Evolutionary conservation across 192 early-diverging fungal species (phyloP), one percentile per base, ranked within the genome.

Genomic region (Coemansia sp.): DNA sequence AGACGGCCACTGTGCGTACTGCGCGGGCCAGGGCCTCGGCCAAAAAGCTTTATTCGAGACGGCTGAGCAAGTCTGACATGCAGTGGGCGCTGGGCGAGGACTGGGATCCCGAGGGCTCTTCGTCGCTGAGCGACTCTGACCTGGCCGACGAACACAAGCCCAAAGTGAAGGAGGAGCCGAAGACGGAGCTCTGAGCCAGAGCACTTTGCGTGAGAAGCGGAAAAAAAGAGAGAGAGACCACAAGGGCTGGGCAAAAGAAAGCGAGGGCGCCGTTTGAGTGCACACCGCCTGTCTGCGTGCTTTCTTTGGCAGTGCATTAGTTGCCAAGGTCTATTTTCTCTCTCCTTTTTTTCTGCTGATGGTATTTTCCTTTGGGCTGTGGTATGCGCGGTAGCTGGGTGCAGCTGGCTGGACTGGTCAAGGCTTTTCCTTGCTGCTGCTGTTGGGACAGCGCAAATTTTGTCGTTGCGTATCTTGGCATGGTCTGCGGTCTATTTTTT

Each of bases 71-170:
- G 20, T 77, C 75, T 0, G 75, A 77, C 53, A 77, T 77, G 75
- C 75, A 71, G 60, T 77, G 75, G 75, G 75, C 75, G 16, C 62
- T 77, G 61, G 75, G 75, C 24, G 75, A 77, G 60, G 75, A 68
- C 62, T 77, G 75, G 75, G 75, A 77, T 50, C 69, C 75, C 22
- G 69, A 71, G 42, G 65, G 71, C 59, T 66, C 60, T 60, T 77
- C 75, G 23, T 77, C 75, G 42, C 62, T 77, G 19, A 77, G 75
- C 24, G 75, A 77, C 53, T 29, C 61, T 10, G 72, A 74, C 19
- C 47, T n/a, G n/a, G 74, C 35, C 8, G 30, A 36, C 13, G n/a
- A n/a, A n/a, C 39, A 42, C 13, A 14, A 42, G 39, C 13, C 39
- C 39, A 42, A 42, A 10, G 39, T 42, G 39, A 16, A 42, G 14